Percentiles rank a stretch among this genome's conserved stretches.
Conservation (phyloP, 345 rosid genomes). For the Linum tenue region DNA sequence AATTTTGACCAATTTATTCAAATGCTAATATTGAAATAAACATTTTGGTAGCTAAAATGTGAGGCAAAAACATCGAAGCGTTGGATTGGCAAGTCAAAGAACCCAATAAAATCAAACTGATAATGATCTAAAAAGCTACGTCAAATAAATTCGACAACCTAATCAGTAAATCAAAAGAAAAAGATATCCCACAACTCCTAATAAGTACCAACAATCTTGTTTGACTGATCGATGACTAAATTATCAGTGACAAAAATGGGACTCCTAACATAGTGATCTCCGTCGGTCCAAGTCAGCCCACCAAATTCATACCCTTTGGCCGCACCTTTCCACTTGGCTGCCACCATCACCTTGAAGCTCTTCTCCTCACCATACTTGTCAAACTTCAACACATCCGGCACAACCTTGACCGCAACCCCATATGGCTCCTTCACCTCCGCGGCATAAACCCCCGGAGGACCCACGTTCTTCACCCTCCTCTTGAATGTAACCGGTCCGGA, state of each 20-base stretch:
- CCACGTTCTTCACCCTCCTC: slow-evolving; percentile 42
- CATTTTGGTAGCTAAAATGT: too few species aligned
- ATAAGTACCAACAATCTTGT: too few species aligned
- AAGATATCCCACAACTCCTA: too few species aligned
- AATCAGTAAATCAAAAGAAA: too few species aligned
- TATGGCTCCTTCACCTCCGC: slow-evolving; percentile 19
- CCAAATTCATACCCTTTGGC: slow-evolving; percentile 28
- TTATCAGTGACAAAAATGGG: slow-evolving; percentile 16
- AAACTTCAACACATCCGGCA: slow-evolving; percentile 29
- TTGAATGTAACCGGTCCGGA: slow-evolving; percentile 11
- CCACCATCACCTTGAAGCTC: slow-evolving; percentile 26
- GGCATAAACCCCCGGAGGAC: slow-evolving; percentile 27
- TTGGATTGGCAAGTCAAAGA: too few species aligned
- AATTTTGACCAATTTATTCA: too few species aligned
- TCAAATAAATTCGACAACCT: too few species aligned
- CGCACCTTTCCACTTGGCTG: neutral
- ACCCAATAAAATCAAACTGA: too few species aligned
- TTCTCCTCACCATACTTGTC: slow-evolving; percentile 30
- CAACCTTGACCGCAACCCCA: slow-evolving; percentile 25
- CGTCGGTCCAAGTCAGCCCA: slow-evolving; percentile 38
- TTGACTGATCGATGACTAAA: too few species aligned
- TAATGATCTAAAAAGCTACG: too few species aligned
- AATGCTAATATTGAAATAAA: too few species aligned
- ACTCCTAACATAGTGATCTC: slow-evolving; percentile 38
- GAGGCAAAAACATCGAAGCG: too few species aligned